Evolutionary conservation across 2,329 filamentous ascomycete genomes (phyloP).

Genomic region (Escovopsis weberi): DNA sequence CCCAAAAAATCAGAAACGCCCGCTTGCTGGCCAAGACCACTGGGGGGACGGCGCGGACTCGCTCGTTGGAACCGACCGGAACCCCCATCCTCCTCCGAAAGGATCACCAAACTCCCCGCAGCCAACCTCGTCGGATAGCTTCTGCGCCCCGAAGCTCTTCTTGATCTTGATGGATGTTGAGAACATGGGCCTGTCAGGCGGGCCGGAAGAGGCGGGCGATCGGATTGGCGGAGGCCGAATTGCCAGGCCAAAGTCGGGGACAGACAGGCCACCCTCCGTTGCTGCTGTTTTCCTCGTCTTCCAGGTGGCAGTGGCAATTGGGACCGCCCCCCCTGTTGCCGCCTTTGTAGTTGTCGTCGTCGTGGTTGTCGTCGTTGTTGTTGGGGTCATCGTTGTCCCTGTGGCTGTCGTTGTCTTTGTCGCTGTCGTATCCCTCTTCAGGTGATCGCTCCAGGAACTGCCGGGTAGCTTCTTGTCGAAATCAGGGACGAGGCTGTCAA

Average conservation of each 20-base stretch:
- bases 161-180: conserved; percentile 22
- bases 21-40: conserved; percentile 41
- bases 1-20: conserved; percentile 18
- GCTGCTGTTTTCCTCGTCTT: too few species aligned
- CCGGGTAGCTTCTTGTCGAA: conserved; percentile 29
- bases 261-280: not conserved
- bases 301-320: too few species aligned
- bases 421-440: too few species aligned
- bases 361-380: conserved; percentile 1
- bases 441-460: not conserved
- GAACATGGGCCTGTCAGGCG: conserved; percentile 15
- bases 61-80: conserved; percentile 25
- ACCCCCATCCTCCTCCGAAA: conserved; percentile 29
- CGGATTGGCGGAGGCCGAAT: not conserved
- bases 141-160: conserved; percentile 17
- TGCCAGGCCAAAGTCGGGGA: not conserved
- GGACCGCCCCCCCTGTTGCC: not conserved
- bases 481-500: conserved; percentile 35
- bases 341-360: not conserved
- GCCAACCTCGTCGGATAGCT: conserved; percentile 17
- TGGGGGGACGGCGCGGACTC: conserved; percentile 33
- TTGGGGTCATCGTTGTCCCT: too few species aligned
- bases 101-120: conserved; percentile 23
- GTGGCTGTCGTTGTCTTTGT: too few species aligned
- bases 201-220: conserved; percentile 1